These are phyloP conservation scores for Phytopythium chamaehyphon DNA, from an alignment of 352 stramenopile species.

Conservation along the genomic window DNA sequence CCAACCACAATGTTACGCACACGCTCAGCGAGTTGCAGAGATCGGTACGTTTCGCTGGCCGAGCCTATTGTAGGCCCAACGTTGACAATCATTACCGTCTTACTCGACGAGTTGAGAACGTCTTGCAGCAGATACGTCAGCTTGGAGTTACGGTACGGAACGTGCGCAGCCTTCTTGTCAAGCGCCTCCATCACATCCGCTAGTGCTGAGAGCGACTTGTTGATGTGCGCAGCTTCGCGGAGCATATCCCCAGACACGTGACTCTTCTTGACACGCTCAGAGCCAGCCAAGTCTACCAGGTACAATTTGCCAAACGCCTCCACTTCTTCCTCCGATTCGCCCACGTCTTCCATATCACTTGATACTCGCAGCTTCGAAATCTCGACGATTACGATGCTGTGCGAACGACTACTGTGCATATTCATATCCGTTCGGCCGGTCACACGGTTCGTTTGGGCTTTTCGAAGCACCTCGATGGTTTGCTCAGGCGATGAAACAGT, in stretches of 20 bases:
- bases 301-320: conserved; percentile 87
- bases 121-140: conserved; percentile 97
- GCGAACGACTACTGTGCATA: conserved; percentile 88
- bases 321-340: conserved; percentile 30
- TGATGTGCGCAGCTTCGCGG: conserved; percentile 77
- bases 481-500: conserved; percentile 59
- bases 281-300: conserved; percentile 91
- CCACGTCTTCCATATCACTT: conserved; percentile 8
- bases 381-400: conserved; percentile 91
- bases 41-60: conserved; percentile 83
- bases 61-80: conserved; percentile 82
- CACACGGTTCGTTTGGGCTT: conserved; percentile 72
- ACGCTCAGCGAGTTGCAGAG: conserved; percentile 83
- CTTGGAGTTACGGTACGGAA: conserved; percentile 98
- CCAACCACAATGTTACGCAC: conserved; percentile 78
- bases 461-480: conserved; percentile 60
- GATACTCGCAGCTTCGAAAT: conserved; percentile 51
- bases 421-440: conserved; percentile 88
- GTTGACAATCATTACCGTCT: conserved; percentile 95
- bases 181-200: conserved; percentile 92
- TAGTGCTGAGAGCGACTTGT: conserved; percentile 90
- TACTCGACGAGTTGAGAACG: conserved; percentile 86
- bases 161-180: conserved; percentile 88
- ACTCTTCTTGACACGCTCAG: conserved; percentile 90
- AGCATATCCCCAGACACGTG: conserved; percentile 84